Percentiles rank a stretch among this genome's conserved stretches.
phyloP scores from a whole-genome alignment of 2,329 filamentous ascomycete species.

The Venturia carpophila region DNA sequence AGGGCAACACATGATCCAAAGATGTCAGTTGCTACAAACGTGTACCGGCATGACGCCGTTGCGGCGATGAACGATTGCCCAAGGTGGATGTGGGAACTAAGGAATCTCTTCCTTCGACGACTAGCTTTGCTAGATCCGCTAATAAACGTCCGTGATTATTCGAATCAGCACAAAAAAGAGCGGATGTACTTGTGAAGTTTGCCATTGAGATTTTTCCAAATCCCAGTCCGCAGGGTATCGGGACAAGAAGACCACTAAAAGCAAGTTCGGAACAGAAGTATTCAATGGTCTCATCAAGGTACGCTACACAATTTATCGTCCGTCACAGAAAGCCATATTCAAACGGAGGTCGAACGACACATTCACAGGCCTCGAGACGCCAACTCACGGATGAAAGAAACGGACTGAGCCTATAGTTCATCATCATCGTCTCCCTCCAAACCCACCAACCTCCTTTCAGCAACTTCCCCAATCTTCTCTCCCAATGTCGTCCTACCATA shows the following conservation, averaged over 20 bases:
- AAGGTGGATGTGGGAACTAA: no score
- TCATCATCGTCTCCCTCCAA: constrained; percentile 46
- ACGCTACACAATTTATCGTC: not conserved
- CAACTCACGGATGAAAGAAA: not conserved
- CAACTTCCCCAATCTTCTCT: constrained; percentile 84
- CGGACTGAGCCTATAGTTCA: not conserved
- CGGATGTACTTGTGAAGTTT: no score
- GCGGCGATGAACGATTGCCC: no score
- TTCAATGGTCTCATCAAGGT: not conserved
- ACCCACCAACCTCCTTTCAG: constrained; percentile 59
- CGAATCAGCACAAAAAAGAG: no score
- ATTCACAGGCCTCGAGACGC: not conserved
- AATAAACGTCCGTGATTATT: no score
- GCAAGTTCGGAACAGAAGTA: no score
- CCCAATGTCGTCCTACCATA: constrained; percentile 74
- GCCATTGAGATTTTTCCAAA: no score
- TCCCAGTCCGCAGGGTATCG: no score
- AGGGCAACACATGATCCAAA: not conserved
- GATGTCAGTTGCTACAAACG: not conserved
- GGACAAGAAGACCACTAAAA: no score
- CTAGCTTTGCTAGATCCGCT: no score
- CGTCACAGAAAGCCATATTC: not conserved
- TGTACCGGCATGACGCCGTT: no score
- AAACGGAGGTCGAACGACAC: not conserved
- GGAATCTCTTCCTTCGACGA: no score